A percentile compares a stretch with the other conserved stretches of the same genome.
Evolutionary conservation across 164 flowering plant genomes (phyloP).

Genomic region (Macadamia tetraphylla): DNA sequence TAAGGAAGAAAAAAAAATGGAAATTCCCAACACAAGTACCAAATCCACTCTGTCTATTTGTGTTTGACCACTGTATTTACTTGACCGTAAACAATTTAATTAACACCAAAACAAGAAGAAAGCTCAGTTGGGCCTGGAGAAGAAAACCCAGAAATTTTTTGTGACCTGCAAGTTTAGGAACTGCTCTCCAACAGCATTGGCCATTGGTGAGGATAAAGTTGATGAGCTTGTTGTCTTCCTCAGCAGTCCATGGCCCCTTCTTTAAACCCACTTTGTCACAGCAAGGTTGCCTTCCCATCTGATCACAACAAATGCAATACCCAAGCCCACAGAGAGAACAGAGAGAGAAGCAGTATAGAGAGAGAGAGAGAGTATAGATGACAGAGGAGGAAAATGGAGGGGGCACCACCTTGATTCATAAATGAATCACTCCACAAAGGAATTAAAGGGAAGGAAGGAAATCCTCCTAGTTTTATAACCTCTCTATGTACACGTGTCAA

Average conservation of each 20-base stretch:
- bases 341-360: neutral
- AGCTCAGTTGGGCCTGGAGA: neutral
- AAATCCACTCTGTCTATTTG: too few relatives aligned
- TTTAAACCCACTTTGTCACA: slow-evolving; percentile 74
- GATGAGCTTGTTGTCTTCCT: slow-evolving; percentile 66
- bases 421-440: neutral
- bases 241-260: slow-evolving; percentile 80
- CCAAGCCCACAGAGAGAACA: neutral
- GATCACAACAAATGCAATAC: neutral
- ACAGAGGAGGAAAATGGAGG: neutral
- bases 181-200: slow-evolving; percentile 83
- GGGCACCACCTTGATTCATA: slow-evolving; percentile 8
- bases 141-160: neutral
- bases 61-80: too few relatives aligned
- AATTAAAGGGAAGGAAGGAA: neutral
- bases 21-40: too few relatives aligned
- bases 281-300: slow-evolving; percentile 75
- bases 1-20: neutral
- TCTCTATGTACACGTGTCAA: slow-evolving; percentile 21
- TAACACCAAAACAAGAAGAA: too few relatives aligned
- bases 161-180: slow-evolving; percentile 71
- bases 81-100: too few relatives aligned
- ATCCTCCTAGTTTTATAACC: neutral
- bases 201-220: slow-evolving; percentile 72
- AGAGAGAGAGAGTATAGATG: neutral